Conservation (phyloP, 495 filamentous ascomycete species). For the Talaromyces nanjingensis region DNA sequence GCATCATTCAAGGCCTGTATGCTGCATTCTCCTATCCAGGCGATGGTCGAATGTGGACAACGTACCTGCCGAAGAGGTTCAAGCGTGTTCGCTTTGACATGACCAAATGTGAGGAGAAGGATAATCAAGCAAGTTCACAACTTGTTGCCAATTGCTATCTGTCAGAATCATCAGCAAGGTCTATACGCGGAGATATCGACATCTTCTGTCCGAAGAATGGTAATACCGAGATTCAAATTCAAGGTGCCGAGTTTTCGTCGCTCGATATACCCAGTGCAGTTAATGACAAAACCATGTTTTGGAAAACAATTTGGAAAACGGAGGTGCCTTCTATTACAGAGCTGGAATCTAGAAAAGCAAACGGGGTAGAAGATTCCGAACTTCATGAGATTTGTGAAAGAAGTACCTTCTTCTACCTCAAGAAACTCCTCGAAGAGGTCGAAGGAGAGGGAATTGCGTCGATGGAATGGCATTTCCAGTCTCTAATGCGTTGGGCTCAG, state of each 20-base stretch:
- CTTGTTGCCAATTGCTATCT: neutral
- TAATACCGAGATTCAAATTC: neutral
- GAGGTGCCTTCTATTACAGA: neutral
- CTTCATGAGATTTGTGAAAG: neutral
- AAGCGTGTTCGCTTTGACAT: neutral
- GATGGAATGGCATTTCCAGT: neutral
- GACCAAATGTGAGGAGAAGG: neutral
- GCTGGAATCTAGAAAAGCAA: neutral
- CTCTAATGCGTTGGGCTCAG: neutral
- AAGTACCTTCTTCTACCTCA: constrained; percentile 1
- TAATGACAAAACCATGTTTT: constrained; percentile 4
- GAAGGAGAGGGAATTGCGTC: neutral
- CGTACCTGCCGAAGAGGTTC: neutral
- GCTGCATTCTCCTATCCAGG: constrained; percentile 31
- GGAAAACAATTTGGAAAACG: neutral
- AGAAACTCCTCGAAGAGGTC: neutral
- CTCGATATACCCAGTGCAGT: neutral
- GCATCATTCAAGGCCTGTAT: constrained; percentile 33
- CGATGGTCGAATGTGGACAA: constrained; percentile 20
- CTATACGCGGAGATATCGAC: constrained; percentile 21
- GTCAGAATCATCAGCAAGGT: neutral
- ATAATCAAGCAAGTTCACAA: neutral
- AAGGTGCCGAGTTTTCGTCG: neutral
- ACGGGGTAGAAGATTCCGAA: neutral
- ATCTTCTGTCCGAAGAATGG: constrained; percentile 22